phyloP scores from a whole-genome alignment of 495 filamentous ascomycete species.

The Hyphodiscus hymeniophilus region DNA sequence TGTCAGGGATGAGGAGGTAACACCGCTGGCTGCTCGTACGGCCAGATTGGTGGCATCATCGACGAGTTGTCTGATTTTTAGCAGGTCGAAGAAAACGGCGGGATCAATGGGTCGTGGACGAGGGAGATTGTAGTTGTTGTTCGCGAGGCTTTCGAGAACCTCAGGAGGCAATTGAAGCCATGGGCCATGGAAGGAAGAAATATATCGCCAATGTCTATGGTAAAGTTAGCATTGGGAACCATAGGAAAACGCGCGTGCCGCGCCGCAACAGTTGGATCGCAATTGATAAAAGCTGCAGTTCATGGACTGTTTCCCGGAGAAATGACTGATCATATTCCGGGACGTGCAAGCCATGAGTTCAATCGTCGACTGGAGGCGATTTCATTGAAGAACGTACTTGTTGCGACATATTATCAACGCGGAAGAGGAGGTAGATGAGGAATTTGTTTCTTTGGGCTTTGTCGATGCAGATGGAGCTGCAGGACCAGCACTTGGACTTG shows the following conservation, averaged over 20 bases:
- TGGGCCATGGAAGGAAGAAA: conserved; percentile 74
- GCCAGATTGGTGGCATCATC: conserved; percentile 70
- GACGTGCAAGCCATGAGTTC: too few relatives aligned
- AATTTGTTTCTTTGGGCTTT: conserved; percentile 26
- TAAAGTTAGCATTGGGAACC: conserved; percentile 1
- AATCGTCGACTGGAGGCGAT: too few relatives aligned
- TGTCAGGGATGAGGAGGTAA: conserved; percentile 52
- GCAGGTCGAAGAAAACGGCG: conserved; percentile 71
- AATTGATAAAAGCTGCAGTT: neutral
- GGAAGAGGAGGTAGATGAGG: conserved; percentile 34
- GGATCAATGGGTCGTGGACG: conserved; percentile 71
- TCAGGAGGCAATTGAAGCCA: conserved; percentile 83
- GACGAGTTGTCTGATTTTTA: conserved; percentile 68
- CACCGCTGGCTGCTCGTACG: conserved; percentile 64
- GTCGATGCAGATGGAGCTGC: conserved; percentile 16
- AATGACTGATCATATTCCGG: neutral
- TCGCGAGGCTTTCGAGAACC: conserved; percentile 67
- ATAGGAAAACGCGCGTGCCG: neutral
- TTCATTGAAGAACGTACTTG: conserved; percentile 41
- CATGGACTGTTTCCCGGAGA: neutral
- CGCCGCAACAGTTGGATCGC: conserved; percentile 3
- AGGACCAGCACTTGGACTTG: conserved; percentile 8
- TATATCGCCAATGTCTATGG: conserved; percentile 70
- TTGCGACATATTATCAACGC: conserved; percentile 64
- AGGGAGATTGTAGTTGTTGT: conserved; percentile 68